Base-by-base conservation (phyloP, 257 asterid genomes). In the Nicotiana obtusifolia region DNA sequence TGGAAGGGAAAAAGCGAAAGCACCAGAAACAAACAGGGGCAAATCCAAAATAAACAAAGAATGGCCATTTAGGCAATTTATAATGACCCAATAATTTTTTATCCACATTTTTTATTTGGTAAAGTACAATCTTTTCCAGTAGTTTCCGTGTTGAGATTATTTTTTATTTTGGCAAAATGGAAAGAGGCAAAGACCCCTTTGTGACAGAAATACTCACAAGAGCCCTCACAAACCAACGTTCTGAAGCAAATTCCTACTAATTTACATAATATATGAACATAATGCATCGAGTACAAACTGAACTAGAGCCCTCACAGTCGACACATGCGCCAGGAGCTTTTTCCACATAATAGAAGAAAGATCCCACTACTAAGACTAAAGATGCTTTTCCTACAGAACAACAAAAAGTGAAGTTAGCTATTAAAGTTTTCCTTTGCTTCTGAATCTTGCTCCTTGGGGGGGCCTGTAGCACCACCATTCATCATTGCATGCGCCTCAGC, bases 401-500 rank as follows among this genome's bases (percentile, higher is more conserved):
- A 49, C 31, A 33, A 30, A 65, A 52, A 4, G 31, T 49, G 5
- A 81, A 52, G 78, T 65, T 66, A 81, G 78, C 83, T 75, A 75
- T 75, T 75, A 61, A 52, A 26, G 80, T 59, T 75, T 75, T 75
- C 64, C 80, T 73, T 35, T 47, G 61, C 78, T 47, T 73, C 78
- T 73, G 78, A 28, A 24, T 89, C 97, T 1, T 90, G 65, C 83
- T 85, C 93, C 92, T 89, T 49, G 16, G 56, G 56, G 15, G 4
- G 56, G 5, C 14, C 56, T 13, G 56, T 49, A 49, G 13, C 56
- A 49, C 4, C 17, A 1, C 44, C 10, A 7, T 37, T 37, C 44
- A 37, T 37, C 44, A 9, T 7, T 37, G 2, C 44, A 37, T 0
- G 10, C 3, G 44, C 44, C 44, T 37, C 44, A 7, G 44, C 10